These are phyloP conservation scores for Sugiyamaella valdiviana DNA, from an alignment of 805 yeast genomes.

Conservation along the genomic window DNA sequence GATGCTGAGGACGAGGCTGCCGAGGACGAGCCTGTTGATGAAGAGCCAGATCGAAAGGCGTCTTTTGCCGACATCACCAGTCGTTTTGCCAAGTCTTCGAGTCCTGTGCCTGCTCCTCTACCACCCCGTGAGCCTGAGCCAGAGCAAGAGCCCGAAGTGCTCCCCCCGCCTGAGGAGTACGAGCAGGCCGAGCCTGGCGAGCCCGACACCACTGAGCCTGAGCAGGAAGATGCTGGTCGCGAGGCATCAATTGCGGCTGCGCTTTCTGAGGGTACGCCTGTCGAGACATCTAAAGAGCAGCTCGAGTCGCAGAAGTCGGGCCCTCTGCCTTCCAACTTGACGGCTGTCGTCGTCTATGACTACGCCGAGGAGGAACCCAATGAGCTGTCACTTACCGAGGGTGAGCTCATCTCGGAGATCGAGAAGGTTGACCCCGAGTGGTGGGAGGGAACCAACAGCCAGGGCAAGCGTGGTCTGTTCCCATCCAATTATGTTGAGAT, in stretches of 20 bases:
- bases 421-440: conserved; percentile 70
- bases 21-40: conserved; percentile 4
- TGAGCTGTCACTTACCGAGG: conserved; percentile 61
- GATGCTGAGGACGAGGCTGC: too few relatives aligned
- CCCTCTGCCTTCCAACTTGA: conserved; percentile 18
- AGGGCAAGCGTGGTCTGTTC: conserved; percentile 80
- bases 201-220: conserved; percentile 13
- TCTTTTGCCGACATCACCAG: conserved; percentile 26
- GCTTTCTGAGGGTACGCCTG: conserved; percentile 19
- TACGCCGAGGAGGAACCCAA: conserved; percentile 71
- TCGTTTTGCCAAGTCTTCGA: conserved; percentile 20
- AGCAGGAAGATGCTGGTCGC: conserved; percentile 8
- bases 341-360: conserved; percentile 79
- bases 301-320: conserved; percentile 12
- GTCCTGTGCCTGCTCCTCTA: conserved; percentile 3
- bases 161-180: conserved; percentile 10
- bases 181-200: conserved; percentile 22
- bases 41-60: conserved; percentile 15
- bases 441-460: conserved; percentile 79
- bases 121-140: conserved; percentile 9
- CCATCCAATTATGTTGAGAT: conserved; percentile 78
- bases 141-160: conserved; percentile 17
- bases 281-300: conserved; percentile 6
- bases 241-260: conserved; percentile 18
- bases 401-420: conserved; percentile 59